Evolutionary conservation across 2,329 filamentous ascomycete species (phyloP).

Genomic region (Colletotrichum trifolii): DNA sequence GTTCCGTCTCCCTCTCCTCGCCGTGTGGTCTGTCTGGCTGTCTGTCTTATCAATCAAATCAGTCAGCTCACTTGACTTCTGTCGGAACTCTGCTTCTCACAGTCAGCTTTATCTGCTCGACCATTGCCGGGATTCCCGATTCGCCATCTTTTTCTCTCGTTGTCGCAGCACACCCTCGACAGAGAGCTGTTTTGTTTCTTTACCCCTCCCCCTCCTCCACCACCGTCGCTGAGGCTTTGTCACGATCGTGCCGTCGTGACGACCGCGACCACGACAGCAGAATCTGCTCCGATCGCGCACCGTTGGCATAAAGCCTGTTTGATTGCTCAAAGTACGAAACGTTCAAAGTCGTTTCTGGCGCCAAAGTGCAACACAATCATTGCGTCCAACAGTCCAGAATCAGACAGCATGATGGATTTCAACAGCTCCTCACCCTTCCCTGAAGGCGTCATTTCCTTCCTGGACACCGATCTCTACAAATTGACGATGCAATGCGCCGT

Average conservation of each 20-base stretch:
- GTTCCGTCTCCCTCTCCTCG: not conserved
- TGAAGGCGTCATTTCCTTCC: constrained; percentile 83
- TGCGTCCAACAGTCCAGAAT: not conserved
- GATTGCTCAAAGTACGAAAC: constrained; percentile 1
- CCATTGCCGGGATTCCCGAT: constrained; percentile 22
- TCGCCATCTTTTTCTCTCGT: constrained; percentile 16
- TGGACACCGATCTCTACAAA: constrained; percentile 92
- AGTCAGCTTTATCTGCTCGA: too few relatives aligned
- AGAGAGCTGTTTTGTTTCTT: too few relatives aligned
- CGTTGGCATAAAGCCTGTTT: not conserved
- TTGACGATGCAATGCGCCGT: constrained; percentile 99
- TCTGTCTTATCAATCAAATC: constrained; percentile 26
- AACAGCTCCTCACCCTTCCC: constrained; percentile 74
- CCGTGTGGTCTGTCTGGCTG: too few relatives aligned
- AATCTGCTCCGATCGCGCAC: constrained; percentile 17
- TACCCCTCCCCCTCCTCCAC: not conserved
- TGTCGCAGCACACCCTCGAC: too few relatives aligned
- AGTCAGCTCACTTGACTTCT: not conserved
- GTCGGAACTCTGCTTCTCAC: too few relatives aligned
- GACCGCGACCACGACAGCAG: constrained; percentile 18
- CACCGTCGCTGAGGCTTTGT: constrained; percentile 27
- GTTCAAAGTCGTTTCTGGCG: not conserved
- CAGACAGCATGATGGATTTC: constrained; percentile 64
- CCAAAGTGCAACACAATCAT: not conserved
- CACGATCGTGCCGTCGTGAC: constrained; percentile 29